Evolutionary conservation across 306 rosid genomes (phyloP).

Genomic region (Malus asiatica): DNA sequence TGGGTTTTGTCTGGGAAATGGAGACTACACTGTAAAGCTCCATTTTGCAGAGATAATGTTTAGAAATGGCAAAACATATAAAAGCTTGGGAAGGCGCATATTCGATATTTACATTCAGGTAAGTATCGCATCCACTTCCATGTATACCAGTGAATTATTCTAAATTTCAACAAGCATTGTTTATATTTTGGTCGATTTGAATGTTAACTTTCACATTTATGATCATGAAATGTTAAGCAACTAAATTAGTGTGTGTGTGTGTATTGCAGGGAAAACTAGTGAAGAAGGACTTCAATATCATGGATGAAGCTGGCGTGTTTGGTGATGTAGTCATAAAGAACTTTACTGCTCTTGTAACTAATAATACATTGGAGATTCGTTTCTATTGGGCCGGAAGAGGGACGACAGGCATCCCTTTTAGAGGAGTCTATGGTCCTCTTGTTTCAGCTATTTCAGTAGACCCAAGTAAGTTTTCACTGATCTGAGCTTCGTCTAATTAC

Average conservation of each 20-base stretch:
- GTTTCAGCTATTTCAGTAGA: constrained; percentile 37
- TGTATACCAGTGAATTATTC: too few relatives aligned
- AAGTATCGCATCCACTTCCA: neutral
- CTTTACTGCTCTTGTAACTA: neutral
- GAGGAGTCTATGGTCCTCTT: constrained; percentile 45
- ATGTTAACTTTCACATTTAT: neutral
- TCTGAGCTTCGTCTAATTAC: neutral
- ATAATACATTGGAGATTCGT: constrained; percentile 27
- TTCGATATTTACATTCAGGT: constrained; percentile 40
- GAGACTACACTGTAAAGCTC: constrained; percentile 28
- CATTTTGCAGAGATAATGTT: constrained; percentile 37
- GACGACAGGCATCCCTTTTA: constrained; percentile 11
- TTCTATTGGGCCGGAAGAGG: constrained; percentile 47
- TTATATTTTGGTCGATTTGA: neutral
- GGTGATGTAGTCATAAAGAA: constrained; percentile 1
- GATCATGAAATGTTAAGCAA: neutral
- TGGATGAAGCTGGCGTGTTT: constrained; percentile 26
- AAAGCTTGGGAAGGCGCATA: constrained; percentile 42
- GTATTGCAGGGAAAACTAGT: constrained; percentile 18
- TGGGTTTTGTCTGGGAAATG: constrained; percentile 23
- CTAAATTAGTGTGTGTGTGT: neutral
- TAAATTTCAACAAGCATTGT: neutral
- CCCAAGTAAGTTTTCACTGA: constrained; percentile 14
- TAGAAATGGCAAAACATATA: neutral
- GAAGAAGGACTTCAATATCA: constrained; percentile 34